Base-by-base conservation (phyloP, 305 asterid genomes). In the Fraxinus paxiana region DNA sequence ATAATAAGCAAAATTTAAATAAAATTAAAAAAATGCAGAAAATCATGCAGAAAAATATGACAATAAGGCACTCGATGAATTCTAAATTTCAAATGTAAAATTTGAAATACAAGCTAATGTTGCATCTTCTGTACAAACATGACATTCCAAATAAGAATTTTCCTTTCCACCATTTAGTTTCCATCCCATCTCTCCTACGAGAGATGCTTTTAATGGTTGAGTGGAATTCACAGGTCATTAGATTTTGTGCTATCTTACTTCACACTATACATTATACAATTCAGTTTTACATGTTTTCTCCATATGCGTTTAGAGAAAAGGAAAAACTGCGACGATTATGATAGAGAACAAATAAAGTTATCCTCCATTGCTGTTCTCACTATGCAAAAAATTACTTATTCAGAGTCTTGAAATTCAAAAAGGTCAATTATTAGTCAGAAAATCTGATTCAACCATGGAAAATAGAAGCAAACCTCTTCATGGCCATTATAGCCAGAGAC, bases 401-500 rank as follows among this genome's bases (percentile, higher is more conserved):
- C 17, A 35, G 28, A 18, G 43, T 31, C 75, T 18, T 43, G 51
- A 67, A 37, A 67, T 48, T 24, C 30, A 51, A 38, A 69, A 37
- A 54, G 61, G 63, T 28, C 24, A 71, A 35, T 17, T 59, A 73
- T 73, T 43, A 74, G 65, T 75, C 72, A 26, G 63, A 78, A 30
- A 77, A 78, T 65, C 81, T 65, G 69, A 81, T 69, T 73, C 72
- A 70, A 78, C 71, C 61, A 75, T 63, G 73, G 73, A 74, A 61
- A 80, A 83, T 77, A 65, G 79, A 81, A 84, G 78, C 92, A 85
- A 88, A 96, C 99, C 99, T 96, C 99, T 63, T 94, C 98, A 65
- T 96, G 99, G 78, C 98, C 97, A 86, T 94, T 83, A 86, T 96
- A 96, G 88, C 97, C 91, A 83, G 95, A 87, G 81, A 88, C 79